Conservation (phyloP, 371 early-diverging fungal genomes). For the Capillidium rhysosporum region DNA sequence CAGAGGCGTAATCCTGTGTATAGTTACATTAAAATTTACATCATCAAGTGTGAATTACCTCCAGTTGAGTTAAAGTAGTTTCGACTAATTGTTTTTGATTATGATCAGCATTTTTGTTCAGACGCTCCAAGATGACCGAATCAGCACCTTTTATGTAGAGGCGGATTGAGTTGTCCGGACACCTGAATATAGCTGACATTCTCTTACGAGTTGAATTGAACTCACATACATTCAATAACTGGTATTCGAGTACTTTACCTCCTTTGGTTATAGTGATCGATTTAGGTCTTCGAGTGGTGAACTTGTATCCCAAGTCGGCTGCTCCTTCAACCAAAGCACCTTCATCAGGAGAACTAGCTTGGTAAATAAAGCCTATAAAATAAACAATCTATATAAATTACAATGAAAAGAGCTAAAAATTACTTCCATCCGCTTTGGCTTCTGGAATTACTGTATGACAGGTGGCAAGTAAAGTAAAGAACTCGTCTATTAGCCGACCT, state of each 20-base stretch:
- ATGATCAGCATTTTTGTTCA: slow-evolving; percentile 22
- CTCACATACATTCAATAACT: slow-evolving; percentile 86
- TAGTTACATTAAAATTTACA: background rate
- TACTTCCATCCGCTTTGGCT: slow-evolving; percentile 12
- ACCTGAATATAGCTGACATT: slow-evolving; percentile 86
- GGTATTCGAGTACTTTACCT: slow-evolving; percentile 46
- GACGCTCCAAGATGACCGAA: slow-evolving; percentile 87
- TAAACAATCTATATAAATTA: background rate
- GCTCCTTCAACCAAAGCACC: slow-evolving; percentile 78
- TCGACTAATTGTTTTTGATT: slow-evolving; percentile 55
- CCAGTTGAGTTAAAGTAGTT: slow-evolving; percentile 45
- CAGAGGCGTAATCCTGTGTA: slow-evolving; percentile 55
- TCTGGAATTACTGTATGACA: slow-evolving; percentile 98
- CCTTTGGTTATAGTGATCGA: slow-evolving; percentile 54
- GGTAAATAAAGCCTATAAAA: slow-evolving; percentile 38
- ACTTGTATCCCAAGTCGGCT: slow-evolving; percentile 30
- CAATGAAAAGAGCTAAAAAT: background rate
- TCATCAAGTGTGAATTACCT: slow-evolving; percentile 17
- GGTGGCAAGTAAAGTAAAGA: slow-evolving; percentile 61
- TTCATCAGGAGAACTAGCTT: slow-evolving; percentile 83
- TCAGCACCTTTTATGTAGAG: slow-evolving; percentile 98
- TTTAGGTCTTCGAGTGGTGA: slow-evolving; percentile 65
- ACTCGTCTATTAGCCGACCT: slow-evolving; percentile 19
- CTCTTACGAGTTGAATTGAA: slow-evolving; percentile 95
- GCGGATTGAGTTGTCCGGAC: slow-evolving; percentile 75